These are phyloP conservation scores for Dactylellina cionopaga DNA, from an alignment of 2,329 filamentous ascomycete species.

Conservation along the genomic window DNA sequence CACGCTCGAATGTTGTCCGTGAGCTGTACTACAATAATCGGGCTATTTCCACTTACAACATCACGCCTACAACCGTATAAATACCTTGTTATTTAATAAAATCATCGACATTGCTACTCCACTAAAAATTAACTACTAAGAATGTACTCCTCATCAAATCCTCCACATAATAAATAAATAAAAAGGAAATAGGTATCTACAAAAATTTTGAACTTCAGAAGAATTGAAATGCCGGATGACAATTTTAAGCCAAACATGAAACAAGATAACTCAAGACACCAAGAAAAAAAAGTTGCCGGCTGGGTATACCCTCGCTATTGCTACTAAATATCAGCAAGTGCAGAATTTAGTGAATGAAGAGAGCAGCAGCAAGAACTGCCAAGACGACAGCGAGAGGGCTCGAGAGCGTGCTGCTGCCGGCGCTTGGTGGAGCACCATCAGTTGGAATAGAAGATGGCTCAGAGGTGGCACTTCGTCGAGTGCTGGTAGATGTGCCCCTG, in stretches of 20 bases:
- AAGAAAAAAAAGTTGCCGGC: no score
- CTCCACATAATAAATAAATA: conserved; percentile 18
- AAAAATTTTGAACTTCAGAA: conserved; percentile 30
- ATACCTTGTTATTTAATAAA: no score
- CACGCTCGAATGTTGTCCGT: background rate
- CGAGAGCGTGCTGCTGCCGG: conserved; percentile 39
- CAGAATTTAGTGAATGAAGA: conserved; percentile 50
- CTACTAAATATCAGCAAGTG: background rate
- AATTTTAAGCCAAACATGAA: conserved; percentile 22
- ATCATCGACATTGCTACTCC: background rate
- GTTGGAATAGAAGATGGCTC: conserved; percentile 3
- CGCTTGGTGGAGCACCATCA: conserved; percentile 32
- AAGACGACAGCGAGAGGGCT: conserved; percentile 50
- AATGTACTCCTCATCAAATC: background rate
- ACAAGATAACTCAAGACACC: conserved; percentile 33
- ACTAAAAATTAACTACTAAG: conserved; percentile 28
- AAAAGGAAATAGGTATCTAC: conserved; percentile 40
- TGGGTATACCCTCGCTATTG: conserved; percentile 6
- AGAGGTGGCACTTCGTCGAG: background rate
- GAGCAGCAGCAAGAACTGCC: conserved; percentile 44
- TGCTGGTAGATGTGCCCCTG: conserved; percentile 19
- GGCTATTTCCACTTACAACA: no score
- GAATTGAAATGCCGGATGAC: background rate
- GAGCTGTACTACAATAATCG: background rate
- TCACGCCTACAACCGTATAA: no score